Evolutionary conservation across 805 yeast genomes (phyloP).

Genomic region (Ogataea ganodermae): DNA sequence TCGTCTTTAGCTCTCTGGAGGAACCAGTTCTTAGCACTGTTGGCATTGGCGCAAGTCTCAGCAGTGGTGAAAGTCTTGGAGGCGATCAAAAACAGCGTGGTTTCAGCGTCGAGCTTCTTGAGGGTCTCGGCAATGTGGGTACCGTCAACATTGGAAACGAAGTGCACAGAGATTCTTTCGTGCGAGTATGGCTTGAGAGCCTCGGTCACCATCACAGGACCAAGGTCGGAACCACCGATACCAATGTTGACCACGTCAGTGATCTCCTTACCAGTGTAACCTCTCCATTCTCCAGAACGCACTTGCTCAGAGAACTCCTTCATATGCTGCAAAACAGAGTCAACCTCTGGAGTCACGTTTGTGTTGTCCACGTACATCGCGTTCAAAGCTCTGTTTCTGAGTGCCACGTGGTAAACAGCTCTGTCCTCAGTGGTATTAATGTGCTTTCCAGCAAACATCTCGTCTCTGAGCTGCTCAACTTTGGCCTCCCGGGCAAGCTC

Average conservation of each 20-base stretch:
- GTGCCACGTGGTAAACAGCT: conserved; percentile 96
- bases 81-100: conserved; percentile 89
- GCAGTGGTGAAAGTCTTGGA: conserved; percentile 99
- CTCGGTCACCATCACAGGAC: conserved; percentile 99
- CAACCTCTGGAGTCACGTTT: conserved; percentile 90
- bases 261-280: conserved; percentile 93
- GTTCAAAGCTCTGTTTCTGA: conserved; percentile 87
- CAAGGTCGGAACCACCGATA: conserved; percentile 98
- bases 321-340: conserved; percentile 91
- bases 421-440: conserved; percentile 95
- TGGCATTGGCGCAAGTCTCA: conserved; percentile 95
- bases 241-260: conserved; percentile 96
- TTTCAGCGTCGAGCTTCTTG: conserved; percentile 78
- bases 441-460: conserved; percentile 88
- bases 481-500: conserved; percentile 88
- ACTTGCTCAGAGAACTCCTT: conserved; percentile 89
- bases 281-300: conserved; percentile 94
- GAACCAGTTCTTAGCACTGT: conserved; percentile 94
- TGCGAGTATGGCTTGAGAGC: conserved; percentile 89
- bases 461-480: conserved; percentile 84
- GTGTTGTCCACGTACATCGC: conserved; percentile 87
- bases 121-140: conserved; percentile 93
- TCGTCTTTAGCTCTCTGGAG: conserved; percentile 57
- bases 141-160: conserved; percentile 98
- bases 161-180: conserved; percentile 76